A percentile compares a stretch with the other conserved stretches of the same genome.
Conservation (phyloP, 1,284 basidiomycete genomes). For the Malassezia psittaci region DNA sequence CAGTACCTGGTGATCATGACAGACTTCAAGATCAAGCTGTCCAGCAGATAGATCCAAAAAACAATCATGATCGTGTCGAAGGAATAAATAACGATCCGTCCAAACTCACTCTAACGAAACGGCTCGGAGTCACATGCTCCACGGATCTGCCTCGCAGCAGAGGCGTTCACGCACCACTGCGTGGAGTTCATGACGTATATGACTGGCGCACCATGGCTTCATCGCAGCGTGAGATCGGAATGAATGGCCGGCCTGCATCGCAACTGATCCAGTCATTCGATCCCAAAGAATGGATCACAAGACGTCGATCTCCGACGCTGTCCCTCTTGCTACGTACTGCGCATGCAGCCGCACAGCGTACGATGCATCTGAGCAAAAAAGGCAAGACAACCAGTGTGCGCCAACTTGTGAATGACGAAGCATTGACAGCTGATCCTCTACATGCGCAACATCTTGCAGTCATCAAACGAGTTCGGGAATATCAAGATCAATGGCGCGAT, state of each 20-base stretch:
- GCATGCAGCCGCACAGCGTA: neutral
- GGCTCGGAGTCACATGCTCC: too few species aligned
- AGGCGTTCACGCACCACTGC: neutral
- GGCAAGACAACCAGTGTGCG: too few species aligned
- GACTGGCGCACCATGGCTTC: constrained; percentile 14
- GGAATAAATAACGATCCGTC: too few species aligned
- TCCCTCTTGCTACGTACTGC: constrained; percentile 9
- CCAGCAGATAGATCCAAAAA: too few species aligned
- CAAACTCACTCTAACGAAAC: too few species aligned
- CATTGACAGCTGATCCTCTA: too few species aligned
- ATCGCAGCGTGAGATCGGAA: constrained; percentile 9
- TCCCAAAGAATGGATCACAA: neutral
- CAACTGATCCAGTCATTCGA: constrained; percentile 1
- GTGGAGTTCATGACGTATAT: constrained; percentile 12
- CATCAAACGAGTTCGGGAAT: constrained; percentile 5
- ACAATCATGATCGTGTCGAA: too few species aligned
- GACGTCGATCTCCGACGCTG: constrained; percentile 8
- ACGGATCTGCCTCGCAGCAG: too few species aligned
- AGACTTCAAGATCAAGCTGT: too few species aligned
- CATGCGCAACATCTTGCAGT: too few species aligned
- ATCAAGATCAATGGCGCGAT: constrained; percentile 26
- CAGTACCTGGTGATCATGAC: too few species aligned
- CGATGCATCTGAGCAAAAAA: neutral
- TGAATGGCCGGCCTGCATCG: constrained; percentile 9
- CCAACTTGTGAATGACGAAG: too few species aligned